Base-by-base conservation (phyloP, 768 basidiomycete genomes). In the Mycena alexandri region DNA sequence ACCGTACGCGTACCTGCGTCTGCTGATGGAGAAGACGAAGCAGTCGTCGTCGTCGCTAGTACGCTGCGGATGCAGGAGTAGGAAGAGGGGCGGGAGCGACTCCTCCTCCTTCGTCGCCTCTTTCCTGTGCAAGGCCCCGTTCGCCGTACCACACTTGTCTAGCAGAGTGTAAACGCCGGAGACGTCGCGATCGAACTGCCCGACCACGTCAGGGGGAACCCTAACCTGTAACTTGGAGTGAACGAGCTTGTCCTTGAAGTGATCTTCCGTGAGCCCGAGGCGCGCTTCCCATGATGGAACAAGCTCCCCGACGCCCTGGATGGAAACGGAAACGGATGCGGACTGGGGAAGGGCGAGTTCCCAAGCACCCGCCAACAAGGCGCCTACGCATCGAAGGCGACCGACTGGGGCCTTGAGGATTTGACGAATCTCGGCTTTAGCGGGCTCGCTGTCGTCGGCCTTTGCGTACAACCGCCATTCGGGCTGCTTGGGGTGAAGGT, bases 91-190 rank as follows among this genome's bases (percentile, higher is more conserved):
- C 0, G 91, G 90, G 33, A 88, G 78, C 9, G 78, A 74, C 3
- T 61, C 71, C n/a, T 89, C 87, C n/a, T 80, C 82, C 0, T 76
- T 61, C 12, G 77, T 77, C 17, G 76, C 55, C 24, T 83, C 75
- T 69, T 87, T 90, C 78, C 87, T 90, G 79, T 97, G 95, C 52
- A 98, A 82, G 22, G 92, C 92, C 25, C 86, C 85, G 75, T 93
- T 94, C 10, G 96, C 94, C 2, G 94, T 94, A 9, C 96, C 95
- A 63, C 96, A 98, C 75, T 90, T 91, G 69, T 93, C 90, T 58
- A 96, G 82, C 53, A 96, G 88, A 25, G 80, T 78, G 75, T 98
- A 98, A 2, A 80, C 82, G 7, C 96, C 96, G 8, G 91, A 89
- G 50, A 98, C 90, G 74, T 94, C 88, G 51, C 91, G 89, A 76